Evolutionary conservation across 495 filamentous ascomycete genomes (phyloP), one percentile per base, ranked within the genome.

Genomic region (Penicillium daleae): DNA sequence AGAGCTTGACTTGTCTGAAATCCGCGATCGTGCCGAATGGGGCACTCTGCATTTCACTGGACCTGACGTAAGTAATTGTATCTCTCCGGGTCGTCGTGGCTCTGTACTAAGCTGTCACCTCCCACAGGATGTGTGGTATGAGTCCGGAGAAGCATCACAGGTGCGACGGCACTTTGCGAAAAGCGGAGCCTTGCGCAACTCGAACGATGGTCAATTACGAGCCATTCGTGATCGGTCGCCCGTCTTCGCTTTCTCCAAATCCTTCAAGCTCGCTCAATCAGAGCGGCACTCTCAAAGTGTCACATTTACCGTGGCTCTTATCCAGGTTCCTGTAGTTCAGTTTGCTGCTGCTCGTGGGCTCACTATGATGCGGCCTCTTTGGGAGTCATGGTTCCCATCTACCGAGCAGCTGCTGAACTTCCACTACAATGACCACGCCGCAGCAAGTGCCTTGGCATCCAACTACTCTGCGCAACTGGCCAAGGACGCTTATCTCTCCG

Each of bases 191-290:
- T 74, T 98, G 26, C 68, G 78, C 22, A 90, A 96, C 68, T 78
- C 76, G 15, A 83, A 90, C 26, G 91, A 94, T 62, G 72, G 74
- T 10, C 71, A 74, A 6, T 93, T 87, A 72, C 85, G 92, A 6
- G 76, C 80, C 21, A 90, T 97, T 58, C 88, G 89, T 78, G 90
- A 96, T 39, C 87, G 93, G 29, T 89, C 94, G 72, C 94, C 94
- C 0, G 89, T 96, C 27, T 96, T 97, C 78, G 92, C 93, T 0
- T 97, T 97, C 72, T 87, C 90, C 21, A 96, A 96, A 72, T 84
- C 85, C 1, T 95, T 97, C 78, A 72, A 71, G n/a, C 74, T 86
- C 19, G 66, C 71, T 8, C 69, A 61, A 31, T 66, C 72, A 32
- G 48, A 69, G 26, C 32, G 32, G 29, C 60, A 22, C 22, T 68